Percentiles rank a stretch among this genome's conserved stretches.
phyloP scores from a whole-genome alignment of 305 asterid genomes.

The Fraxinus nigra region DNA sequence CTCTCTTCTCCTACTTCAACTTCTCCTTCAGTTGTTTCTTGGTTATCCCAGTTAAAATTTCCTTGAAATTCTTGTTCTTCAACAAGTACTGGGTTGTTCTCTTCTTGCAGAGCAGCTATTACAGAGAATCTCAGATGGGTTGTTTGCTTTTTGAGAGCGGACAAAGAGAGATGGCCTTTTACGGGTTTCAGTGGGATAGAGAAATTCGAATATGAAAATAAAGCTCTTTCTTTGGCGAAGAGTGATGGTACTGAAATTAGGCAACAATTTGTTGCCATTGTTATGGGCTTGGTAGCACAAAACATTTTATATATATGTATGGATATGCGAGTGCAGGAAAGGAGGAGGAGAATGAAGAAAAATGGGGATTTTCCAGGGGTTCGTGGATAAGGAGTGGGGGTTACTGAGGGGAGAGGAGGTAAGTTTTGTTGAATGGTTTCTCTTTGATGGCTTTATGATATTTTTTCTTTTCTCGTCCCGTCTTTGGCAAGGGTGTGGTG shows the following conservation, averaged over 20 bases:
- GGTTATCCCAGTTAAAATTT: conserved; percentile 27
- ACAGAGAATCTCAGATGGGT: conserved; percentile 42
- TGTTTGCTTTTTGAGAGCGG: conserved; percentile 20
- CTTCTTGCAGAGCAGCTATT: conserved; percentile 53
- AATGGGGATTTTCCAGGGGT: background rate
- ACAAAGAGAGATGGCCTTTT: conserved; percentile 34
- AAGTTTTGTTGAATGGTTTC: background rate
- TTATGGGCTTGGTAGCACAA: conserved; percentile 31
- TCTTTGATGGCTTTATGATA: background rate
- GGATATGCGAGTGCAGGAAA: background rate
- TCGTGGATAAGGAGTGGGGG: conserved; percentile 1
- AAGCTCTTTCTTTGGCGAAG: conserved; percentile 22
- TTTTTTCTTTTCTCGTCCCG: background rate
- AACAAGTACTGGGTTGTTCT: conserved; percentile 45
- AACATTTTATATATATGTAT: conserved; percentile 26
- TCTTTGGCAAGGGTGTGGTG: background rate
- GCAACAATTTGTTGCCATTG: conserved; percentile 40
- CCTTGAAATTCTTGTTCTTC: conserved; percentile 37
- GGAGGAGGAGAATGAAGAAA: background rate
- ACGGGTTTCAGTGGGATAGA: conserved; percentile 27
- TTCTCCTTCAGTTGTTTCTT: conserved; percentile 20
- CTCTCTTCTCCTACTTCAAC: conserved; percentile 19
- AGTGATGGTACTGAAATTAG: conserved; percentile 35
- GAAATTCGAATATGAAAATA: conserved; percentile 17
- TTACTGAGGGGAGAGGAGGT: background rate